Percentiles rank a stretch among this genome's conserved stretches.
Evolutionary conservation across 345 rosid species (phyloP).

Genomic region (Syzygium oleosum): DNA sequence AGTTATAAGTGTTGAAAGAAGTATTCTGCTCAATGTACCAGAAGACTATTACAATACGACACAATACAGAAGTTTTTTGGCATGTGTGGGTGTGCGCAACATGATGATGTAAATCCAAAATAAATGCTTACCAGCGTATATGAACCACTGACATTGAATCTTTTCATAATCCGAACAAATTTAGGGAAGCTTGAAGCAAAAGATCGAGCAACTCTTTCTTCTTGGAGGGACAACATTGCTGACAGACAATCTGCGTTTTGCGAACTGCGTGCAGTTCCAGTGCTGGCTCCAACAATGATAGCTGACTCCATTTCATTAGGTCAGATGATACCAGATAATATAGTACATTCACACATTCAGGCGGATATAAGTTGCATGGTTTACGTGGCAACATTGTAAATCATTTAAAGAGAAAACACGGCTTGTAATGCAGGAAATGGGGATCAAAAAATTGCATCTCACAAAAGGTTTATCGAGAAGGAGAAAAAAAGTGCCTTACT

Average conservation of each 20-base stretch:
- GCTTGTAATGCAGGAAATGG: neutral
- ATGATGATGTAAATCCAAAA: neutral
- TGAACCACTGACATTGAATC: slow-evolving; percentile 58
- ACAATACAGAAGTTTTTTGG: neutral
- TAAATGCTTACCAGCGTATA: slow-evolving; percentile 39
- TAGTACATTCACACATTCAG: neutral
- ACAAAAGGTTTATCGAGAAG: neutral
- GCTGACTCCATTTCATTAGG: slow-evolving; percentile 4
- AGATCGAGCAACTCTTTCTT: slow-evolving; percentile 40
- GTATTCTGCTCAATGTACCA: neutral
- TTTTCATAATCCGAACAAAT: slow-evolving; percentile 54
- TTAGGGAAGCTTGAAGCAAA: slow-evolving; percentile 40
- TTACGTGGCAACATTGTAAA: neutral
- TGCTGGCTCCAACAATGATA: neutral
- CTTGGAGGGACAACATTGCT: slow-evolving; percentile 31
- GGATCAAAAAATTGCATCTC: neutral
- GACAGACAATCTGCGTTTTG: slow-evolving; percentile 19
- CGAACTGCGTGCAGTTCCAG: slow-evolving; percentile 7
- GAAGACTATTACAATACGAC: neutral
- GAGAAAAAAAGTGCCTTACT: neutral
- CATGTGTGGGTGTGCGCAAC: neutral
- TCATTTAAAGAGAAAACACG: neutral
- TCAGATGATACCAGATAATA: neutral
- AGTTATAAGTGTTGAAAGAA: neutral
- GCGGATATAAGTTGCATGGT: neutral